A percentile compares a stretch with the other conserved stretches of the same genome.
phyloP scores from a whole-genome alignment of 2,329 filamentous ascomycete genomes.

The Exophiala bonariae region DNA sequence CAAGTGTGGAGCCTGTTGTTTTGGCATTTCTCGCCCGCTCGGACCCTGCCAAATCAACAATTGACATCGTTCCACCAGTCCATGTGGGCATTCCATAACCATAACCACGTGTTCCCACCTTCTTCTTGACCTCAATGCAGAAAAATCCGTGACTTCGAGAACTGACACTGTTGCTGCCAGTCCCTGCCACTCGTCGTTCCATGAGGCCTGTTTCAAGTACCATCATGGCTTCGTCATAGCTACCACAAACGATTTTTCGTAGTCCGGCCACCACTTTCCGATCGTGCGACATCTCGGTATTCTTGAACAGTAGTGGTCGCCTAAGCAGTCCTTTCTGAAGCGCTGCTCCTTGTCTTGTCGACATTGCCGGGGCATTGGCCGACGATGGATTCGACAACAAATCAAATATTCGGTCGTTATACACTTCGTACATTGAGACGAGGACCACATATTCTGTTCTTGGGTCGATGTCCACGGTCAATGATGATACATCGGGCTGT shows the following conservation, averaged over 20 bases:
- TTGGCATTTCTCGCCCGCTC: conserved; percentile 92
- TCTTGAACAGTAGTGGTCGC: conserved; percentile 86
- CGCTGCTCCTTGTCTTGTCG: conserved; percentile 44
- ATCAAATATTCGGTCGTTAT: conserved; percentile 97
- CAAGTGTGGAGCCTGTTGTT: conserved; percentile 87
- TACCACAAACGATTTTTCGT: conserved; percentile 84
- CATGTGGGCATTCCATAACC: conserved; percentile 58
- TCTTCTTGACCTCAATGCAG: conserved; percentile 90
- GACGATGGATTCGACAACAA: conserved; percentile 64
- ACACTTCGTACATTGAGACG: conserved; percentile 98
- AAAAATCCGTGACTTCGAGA: conserved; percentile 96
- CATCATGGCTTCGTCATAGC: conserved; percentile 78
- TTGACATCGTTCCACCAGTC: conserved; percentile 24
- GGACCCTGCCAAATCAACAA: conserved; percentile 55
- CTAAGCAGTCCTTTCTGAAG: conserved; percentile 68
- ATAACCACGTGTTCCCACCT: conserved; percentile 52
- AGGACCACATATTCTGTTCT: conserved; percentile 81
- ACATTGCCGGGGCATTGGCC: conserved; percentile 41
- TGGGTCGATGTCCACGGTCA: conserved; percentile 66
- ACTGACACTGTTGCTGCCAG: conserved; percentile 87
- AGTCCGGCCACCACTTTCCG: conserved; percentile 93
- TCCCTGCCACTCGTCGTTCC: conserved; percentile 84
- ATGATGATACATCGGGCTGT: conserved; percentile 70
- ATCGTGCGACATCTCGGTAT: conserved; percentile 82
- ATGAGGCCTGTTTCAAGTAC: conserved; percentile 87